Percentiles rank a stretch among this genome's conserved stretches.
phyloP scores from a whole-genome alignment of 805 yeast genomes.

The Tetrapisispora fleetii region DNA sequence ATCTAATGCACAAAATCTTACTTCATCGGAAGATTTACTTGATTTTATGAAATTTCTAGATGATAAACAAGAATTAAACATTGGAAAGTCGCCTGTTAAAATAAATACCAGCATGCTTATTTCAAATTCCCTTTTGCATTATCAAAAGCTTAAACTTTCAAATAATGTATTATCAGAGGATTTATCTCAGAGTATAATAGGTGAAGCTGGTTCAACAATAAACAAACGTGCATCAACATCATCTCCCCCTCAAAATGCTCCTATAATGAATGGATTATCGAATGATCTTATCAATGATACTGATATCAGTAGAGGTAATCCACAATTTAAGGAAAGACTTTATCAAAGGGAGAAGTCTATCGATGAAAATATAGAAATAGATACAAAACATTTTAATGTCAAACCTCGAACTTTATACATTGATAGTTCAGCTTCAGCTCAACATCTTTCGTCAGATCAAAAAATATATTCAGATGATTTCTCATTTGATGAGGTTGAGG shows the following conservation, averaged over 20 bases:
- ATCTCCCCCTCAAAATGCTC: constrained; percentile 19
- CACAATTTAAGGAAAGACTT: background rate
- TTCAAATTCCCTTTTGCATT: constrained; percentile 40
- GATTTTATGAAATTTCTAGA: constrained; percentile 68
- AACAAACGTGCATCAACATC: constrained; percentile 22
- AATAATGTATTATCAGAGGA: constrained; percentile 50
- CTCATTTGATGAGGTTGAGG: constrained; percentile 14
- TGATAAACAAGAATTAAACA: constrained; percentile 43
- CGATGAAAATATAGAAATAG: background rate
- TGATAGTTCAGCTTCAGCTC: constrained; percentile 2
- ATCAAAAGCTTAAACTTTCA: constrained; percentile 41
- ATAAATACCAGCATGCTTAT: constrained; percentile 17
- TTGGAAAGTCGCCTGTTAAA: constrained; percentile 9
- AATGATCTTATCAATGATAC: constrained; percentile 7
- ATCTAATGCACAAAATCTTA: background rate
- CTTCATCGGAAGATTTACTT: constrained; percentile 37
- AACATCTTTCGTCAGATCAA: background rate
- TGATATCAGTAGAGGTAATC: background rate
- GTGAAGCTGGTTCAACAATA: constrained; percentile 10
- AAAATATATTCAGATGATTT: background rate
- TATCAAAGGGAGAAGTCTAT: background rate
- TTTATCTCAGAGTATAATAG: constrained; percentile 39
- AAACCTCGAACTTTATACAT: background rate
- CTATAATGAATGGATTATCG: constrained; percentile 26
- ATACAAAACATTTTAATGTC: constrained; percentile 1